Evolutionary conservation across 2,329 filamentous ascomycete genomes (phyloP).

Genomic region (Colletotrichum lupini): DNA sequence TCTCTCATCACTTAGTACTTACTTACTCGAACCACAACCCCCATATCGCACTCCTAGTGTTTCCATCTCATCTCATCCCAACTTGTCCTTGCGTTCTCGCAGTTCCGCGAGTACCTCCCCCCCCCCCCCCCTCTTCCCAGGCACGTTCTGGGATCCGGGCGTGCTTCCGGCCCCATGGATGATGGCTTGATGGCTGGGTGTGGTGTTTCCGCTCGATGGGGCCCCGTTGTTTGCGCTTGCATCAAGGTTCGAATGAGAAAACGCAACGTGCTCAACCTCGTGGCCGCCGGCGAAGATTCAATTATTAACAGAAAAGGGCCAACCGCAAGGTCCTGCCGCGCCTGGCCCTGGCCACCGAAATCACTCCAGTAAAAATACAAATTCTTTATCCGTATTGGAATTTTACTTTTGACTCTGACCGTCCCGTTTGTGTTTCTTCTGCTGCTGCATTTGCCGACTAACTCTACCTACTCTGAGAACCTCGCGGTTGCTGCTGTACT

Average conservation of each 20-base stretch:
- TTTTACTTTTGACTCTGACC: constrained; percentile 14
- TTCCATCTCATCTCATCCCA: not conserved
- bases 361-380: constrained; percentile 23
- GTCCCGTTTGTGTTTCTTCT: constrained; percentile 4
- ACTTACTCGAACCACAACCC: not conserved
- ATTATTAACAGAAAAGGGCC: constrained; percentile 35
- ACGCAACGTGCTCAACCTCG: constrained; percentile 28
- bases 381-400: constrained; percentile 7
- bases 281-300: constrained; percentile 34
- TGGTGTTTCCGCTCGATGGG: constrained; percentile 31
- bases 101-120: no score
- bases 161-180: constrained; percentile 23
- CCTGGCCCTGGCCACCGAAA: constrained; percentile 24
- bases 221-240: constrained; percentile 28
- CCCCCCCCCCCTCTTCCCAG: no score
- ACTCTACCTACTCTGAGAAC: not conserved
- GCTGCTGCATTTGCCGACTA: constrained; percentile 9
- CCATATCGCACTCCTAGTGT: not conserved
- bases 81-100: not conserved
- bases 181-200: constrained; percentile 5
- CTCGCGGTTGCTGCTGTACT: not conserved
- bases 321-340: constrained; percentile 13
- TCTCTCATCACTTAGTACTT: not conserved
- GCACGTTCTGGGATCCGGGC: not conserved
- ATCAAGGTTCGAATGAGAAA: constrained; percentile 27